phyloP scores from a whole-genome alignment of 345 rosid species.

The Pistacia atlantica region DNA sequence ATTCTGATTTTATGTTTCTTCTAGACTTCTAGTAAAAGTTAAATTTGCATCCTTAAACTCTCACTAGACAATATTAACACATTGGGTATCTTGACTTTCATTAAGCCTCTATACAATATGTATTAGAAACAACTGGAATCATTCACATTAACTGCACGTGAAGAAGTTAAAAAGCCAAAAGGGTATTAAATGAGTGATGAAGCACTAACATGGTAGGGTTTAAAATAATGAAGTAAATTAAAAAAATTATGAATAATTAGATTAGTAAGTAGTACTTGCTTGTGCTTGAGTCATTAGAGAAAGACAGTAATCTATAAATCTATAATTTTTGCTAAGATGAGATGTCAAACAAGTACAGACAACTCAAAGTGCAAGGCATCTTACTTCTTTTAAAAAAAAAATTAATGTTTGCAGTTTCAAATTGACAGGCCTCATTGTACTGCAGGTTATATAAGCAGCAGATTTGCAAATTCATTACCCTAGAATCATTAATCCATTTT shows the following conservation, averaged over 20 bases:
- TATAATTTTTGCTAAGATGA: not conserved
- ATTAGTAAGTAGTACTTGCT: not conserved
- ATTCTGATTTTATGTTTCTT: not conserved
- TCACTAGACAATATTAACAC: not conserved
- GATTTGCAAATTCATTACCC: not conserved
- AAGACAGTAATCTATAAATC: not conserved
- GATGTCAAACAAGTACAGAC: not conserved
- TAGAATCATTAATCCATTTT: not conserved
- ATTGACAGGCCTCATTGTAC: not conserved
- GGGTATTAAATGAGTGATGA: not conserved
- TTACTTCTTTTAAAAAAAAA: not conserved
- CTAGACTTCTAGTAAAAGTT: not conserved
- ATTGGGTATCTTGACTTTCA: not conserved
- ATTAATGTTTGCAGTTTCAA: not conserved
- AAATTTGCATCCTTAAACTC: conserved; percentile 1
- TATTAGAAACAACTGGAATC: not conserved
- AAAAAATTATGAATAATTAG: not conserved
- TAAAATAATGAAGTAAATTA: not conserved
- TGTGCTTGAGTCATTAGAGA: conserved; percentile 3
- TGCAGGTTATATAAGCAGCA: not conserved
- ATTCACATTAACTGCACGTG: not conserved
- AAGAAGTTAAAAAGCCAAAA: not conserved
- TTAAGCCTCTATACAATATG: not conserved
- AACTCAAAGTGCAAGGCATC: not conserved
- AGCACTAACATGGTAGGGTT: not conserved